Base-by-base conservation (phyloP, 2,329 filamentous ascomycete species). In the Chalaropsis ovoidea region DNA sequence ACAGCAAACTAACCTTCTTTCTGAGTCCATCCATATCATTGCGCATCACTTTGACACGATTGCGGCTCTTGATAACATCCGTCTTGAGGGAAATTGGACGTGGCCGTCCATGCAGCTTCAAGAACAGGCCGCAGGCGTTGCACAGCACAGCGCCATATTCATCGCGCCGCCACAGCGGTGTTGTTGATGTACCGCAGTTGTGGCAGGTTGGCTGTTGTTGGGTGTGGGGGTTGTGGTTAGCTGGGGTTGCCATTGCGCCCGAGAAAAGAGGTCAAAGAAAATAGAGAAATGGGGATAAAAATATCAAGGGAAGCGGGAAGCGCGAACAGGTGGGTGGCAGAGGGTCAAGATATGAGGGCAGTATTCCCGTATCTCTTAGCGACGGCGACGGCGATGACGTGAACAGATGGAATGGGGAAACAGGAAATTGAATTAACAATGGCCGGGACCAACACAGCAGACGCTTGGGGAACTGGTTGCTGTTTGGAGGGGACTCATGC, bases 51-150 rank as follows among this genome's bases (percentile, higher is more conserved):
- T 97, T 97, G 71, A 97, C 93, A 70, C 94, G 86, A 77, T 99
- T 99, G 72, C 94, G 90, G 79, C 92, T 96, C 81, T 99, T 99
- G 79, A 99, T 99, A 70, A 97, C 93, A 80, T 99, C 94, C 61
- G 94, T 97, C 82, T 99, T 99, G 72, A 99, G 83, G 71, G 90
- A 95, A 75, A 96, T 96, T 70, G 94, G 94, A 66, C 94, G 87
- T 68, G 94, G 86, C 31, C 92, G 88, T 69, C 92, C 92, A 75
- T 99, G 94, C 70, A 99, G 82, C 82, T 99, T 99, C 72, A 97
- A 83, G 77, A 97, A 99, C 66, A 99, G 83, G 68, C 94, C 94
- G 77, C 94, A 99, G 72, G 94, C 94, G 78, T 99, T 99, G 85
- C 94, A 99, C 63, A 99, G 87, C 45, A 99, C 93, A 0, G 91